These are phyloP conservation scores for slime mould (Dictyostelium discoideum) DNA, from an alignment of 78 protist genomes.

Conservation along the genomic window DNA sequence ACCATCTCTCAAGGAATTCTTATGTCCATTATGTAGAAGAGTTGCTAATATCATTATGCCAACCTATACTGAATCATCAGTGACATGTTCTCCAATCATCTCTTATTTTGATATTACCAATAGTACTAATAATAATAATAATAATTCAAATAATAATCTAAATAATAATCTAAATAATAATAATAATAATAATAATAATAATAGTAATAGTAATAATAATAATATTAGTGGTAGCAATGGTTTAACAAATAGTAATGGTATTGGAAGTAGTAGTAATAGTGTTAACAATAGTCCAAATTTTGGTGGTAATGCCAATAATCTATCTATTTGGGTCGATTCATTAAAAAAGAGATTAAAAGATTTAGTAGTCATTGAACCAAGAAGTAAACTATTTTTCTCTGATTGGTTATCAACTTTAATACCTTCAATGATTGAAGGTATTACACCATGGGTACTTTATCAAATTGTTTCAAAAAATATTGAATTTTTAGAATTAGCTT, in stretches of 20 bases:
- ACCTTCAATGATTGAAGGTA: background rate
- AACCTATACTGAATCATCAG: conserved; percentile 1
- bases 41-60: conserved; percentile 57
- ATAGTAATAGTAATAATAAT: too few relatives aligned
- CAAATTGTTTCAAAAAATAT: conserved; percentile 57
- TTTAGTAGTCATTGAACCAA: background rate
- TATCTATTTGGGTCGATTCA: background rate
- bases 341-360: conserved; percentile 11
- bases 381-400: background rate
- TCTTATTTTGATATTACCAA: background rate
- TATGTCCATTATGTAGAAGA: conserved; percentile 77
- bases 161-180: too few relatives aligned
- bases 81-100: background rate
- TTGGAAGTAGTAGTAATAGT: background rate
- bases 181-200: too few relatives aligned
- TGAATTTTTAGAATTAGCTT: conserved; percentile 53
- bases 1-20: conserved; percentile 15
- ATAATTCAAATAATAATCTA: background rate
- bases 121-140: background rate
- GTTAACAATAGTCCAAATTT: background rate
- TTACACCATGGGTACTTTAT: conserved; percentile 8
- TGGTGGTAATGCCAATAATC: background rate
- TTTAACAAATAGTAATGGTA: background rate
- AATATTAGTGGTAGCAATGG: background rate
- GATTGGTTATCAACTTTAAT: background rate